phyloP scores from a whole-genome alignment of 164 flowering plant species.

The Vitis rotundifolia region DNA sequence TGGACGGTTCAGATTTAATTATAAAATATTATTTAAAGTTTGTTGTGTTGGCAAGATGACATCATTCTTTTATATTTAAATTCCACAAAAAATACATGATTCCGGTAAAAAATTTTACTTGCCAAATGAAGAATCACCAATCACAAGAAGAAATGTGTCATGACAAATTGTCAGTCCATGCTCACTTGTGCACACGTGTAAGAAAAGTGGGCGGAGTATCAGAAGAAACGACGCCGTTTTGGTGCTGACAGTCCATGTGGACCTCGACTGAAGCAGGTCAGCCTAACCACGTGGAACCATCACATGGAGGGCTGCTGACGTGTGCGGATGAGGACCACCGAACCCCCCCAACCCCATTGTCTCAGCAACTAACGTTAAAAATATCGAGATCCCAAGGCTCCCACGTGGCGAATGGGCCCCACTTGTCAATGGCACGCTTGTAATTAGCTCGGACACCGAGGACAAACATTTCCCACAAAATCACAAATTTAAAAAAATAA shows the following conservation, averaged over 20 bases:
- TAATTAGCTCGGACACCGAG: not conserved
- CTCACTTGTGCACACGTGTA: too few relatives aligned
- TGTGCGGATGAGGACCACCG: conserved; percentile 14
- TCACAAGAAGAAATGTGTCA: too few relatives aligned
- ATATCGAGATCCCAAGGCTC: conserved; percentile 1
- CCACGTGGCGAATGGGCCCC: conserved; percentile 20
- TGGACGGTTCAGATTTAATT: too few relatives aligned
- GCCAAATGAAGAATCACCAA: too few relatives aligned
- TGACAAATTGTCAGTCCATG: too few relatives aligned
- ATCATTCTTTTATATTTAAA: too few relatives aligned
- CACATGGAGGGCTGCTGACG: conserved; percentile 1
- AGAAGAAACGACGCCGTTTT: too few relatives aligned
- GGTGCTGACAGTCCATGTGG: not conserved
- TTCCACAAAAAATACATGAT: too few relatives aligned
- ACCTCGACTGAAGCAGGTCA: not conserved
- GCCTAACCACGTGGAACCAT: conserved; percentile 6
- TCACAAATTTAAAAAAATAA: not conserved
- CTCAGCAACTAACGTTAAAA: conserved; percentile 3
- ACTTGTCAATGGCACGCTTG: conserved; percentile 12
- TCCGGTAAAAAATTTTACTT: too few relatives aligned
- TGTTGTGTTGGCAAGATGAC: too few relatives aligned
- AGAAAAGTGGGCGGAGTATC: too few relatives aligned
- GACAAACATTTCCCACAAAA: not conserved
- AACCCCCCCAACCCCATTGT: conserved; percentile 2
- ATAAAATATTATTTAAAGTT: too few relatives aligned